These are phyloP conservation scores for Colletotrichum orchidophilum DNA, from an alignment of 2,329 filamentous ascomycete genomes.

Conservation along the genomic window DNA sequence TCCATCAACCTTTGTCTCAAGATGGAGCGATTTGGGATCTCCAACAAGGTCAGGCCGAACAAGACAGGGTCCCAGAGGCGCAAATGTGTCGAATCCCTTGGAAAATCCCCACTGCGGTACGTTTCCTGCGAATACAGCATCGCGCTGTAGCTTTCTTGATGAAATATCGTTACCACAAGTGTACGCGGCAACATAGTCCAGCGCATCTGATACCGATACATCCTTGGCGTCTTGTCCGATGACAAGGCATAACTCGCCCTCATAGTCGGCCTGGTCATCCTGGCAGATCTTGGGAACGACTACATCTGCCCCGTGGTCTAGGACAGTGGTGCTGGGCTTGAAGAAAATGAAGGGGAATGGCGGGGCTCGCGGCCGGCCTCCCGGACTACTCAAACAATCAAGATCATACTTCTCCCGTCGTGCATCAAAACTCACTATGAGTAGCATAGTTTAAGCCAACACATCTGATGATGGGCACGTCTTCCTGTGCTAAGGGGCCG, in stretches of 20 bases:
- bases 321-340: conserved; percentile 54
- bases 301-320: conserved; percentile 48
- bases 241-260: conserved; percentile 57
- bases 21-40: conserved; percentile 51
- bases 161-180: conserved; percentile 65
- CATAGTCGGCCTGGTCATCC: conserved; percentile 58
- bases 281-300: conserved; percentile 59
- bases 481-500: conserved; percentile 57
- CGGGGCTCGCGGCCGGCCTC: conserved; percentile 61
- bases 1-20: conserved; percentile 58
- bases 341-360: conserved; percentile 61
- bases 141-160: conserved; percentile 60
- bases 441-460: conserved; percentile 69
- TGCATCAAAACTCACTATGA: conserved; percentile 51
- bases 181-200: conserved; percentile 62
- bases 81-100: conserved; percentile 66
- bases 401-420: not conserved
- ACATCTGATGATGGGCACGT: conserved; percentile 66
- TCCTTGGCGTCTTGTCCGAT: conserved; percentile 61
- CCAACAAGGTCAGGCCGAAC: conserved; percentile 52
- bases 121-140: conserved; percentile 56
- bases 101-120: conserved; percentile 67
- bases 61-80: conserved; percentile 61
- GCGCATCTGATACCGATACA: conserved; percentile 53
- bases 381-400: conserved; percentile 47